Percentiles rank a stretch among this genome's conserved stretches.
These are phyloP conservation scores for Pyrus pyrifolia DNA, from an alignment of 306 rosid genomes.

Conservation along the genomic window DNA sequence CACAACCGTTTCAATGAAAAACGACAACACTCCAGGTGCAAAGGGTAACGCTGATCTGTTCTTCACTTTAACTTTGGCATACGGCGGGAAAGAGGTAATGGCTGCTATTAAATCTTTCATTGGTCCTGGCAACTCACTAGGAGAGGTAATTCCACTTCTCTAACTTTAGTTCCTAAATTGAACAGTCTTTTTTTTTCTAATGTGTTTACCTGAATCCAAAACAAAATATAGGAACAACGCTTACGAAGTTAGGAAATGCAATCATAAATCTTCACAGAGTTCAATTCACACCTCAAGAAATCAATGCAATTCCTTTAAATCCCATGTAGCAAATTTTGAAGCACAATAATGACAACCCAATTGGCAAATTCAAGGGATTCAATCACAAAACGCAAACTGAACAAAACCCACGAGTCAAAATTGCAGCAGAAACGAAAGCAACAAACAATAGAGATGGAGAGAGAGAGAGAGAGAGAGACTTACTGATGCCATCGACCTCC, in stretches of 20 bases:
- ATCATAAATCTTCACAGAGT: neutral
- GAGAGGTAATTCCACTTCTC: neutral
- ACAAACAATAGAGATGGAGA: conserved; percentile 9
- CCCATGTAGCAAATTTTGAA: neutral
- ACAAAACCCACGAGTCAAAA: conserved; percentile 1
- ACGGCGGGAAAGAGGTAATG: neutral
- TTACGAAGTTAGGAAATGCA: neutral
- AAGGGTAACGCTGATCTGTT: neutral
- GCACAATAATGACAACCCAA: neutral
- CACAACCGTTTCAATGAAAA: neutral
- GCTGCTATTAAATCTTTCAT: neutral
- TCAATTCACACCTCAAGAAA: neutral
- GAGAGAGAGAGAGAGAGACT: conserved; percentile 30
- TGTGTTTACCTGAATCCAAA: neutral
- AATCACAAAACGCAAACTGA: neutral
- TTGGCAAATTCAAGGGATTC: neutral
- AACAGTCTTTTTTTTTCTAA: neutral
- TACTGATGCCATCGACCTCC: conserved; percentile 70
- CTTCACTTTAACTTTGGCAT: neutral
- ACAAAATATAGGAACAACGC: neutral
- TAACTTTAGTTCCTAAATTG: neutral
- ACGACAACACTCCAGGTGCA: neutral
- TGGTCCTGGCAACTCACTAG: neutral
- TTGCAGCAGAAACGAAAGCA: neutral
- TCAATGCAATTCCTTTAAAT: neutral